Evolutionary conservation across 2,329 filamentous ascomycete genomes (phyloP).

Genomic region (Sporothrix luriei): DNA sequence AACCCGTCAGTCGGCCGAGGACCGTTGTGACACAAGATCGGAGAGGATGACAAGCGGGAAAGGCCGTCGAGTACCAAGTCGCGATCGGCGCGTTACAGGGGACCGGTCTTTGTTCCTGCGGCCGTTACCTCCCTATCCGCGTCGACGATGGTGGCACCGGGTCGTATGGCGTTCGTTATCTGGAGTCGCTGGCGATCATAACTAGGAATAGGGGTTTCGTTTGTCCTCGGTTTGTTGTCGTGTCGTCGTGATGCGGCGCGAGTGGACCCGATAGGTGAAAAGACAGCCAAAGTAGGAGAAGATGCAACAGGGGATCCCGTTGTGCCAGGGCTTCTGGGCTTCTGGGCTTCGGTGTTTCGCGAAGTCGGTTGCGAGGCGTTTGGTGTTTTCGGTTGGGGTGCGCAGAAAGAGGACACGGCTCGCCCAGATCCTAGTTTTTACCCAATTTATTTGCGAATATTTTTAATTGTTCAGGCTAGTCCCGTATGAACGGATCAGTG

Average conservation of each 20-base stretch:
- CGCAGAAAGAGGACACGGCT: conserved; percentile 28
- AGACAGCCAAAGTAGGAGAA: not conserved
- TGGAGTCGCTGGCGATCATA: not conserved
- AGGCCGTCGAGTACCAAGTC: not conserved
- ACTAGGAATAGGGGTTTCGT: not conserved
- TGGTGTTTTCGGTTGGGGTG: conserved; percentile 14
- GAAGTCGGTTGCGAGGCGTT: not conserved
- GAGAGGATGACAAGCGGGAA: not conserved
- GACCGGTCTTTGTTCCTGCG: not conserved
- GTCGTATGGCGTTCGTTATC: not conserved
- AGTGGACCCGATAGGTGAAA: not conserved
- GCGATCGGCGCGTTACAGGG: not conserved
- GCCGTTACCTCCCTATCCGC: not conserved
- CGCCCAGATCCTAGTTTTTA: not conserved
- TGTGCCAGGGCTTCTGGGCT: not conserved
- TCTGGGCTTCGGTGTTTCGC: not conserved
- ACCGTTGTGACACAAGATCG: not conserved
- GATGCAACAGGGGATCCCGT: not conserved
- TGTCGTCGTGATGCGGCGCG: conserved; percentile 3
- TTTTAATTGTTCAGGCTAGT: not conserved
- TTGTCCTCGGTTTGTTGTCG: not conserved
- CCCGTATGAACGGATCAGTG: conserved; percentile 8
- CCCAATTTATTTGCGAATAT: not conserved
- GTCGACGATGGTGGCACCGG: conserved; percentile 7
- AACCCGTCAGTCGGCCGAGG: not conserved